Evolutionary conservation across 148 eudicot species (phyloP).

Genomic region (Arctostaphylos glauca): DNA sequence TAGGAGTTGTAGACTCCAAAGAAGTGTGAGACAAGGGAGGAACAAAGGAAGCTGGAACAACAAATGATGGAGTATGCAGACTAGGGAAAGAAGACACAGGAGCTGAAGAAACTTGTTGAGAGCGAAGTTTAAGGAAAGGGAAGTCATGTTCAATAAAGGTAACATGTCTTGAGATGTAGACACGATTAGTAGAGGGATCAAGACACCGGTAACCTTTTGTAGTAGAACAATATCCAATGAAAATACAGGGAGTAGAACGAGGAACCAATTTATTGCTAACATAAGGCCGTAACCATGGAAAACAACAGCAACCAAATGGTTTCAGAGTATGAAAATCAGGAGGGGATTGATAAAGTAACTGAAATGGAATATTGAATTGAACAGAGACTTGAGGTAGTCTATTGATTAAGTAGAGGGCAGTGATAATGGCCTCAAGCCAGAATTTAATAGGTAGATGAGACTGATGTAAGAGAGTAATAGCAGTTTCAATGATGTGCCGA

Average conservation of each 20-base stretch:
- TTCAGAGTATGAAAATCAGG: background rate
- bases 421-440: background rate
- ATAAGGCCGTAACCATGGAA: background rate
- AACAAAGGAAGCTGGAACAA: too few species aligned
- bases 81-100: too few species aligned
- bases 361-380: background rate
- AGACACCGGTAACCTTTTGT: background rate
- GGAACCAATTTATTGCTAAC: background rate
- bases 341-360: accelerated
- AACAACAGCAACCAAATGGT: background rate
- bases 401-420: background rate
- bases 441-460: background rate
- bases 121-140: background rate
- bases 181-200: background rate
- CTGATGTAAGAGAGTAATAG: background rate
- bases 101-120: background rate
- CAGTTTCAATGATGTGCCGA: background rate
- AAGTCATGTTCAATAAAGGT: background rate
- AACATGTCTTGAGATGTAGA: background rate
- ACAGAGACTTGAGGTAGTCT: background rate
- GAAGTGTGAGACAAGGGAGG: too few species aligned
- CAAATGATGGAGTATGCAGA: too few species aligned
- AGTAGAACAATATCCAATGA: background rate
- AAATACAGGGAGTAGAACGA: background rate
- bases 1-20: too few species aligned